phyloP scores from a whole-genome alignment of 208 protist genomes.

The Dictyostelium gargantuum region DNA sequence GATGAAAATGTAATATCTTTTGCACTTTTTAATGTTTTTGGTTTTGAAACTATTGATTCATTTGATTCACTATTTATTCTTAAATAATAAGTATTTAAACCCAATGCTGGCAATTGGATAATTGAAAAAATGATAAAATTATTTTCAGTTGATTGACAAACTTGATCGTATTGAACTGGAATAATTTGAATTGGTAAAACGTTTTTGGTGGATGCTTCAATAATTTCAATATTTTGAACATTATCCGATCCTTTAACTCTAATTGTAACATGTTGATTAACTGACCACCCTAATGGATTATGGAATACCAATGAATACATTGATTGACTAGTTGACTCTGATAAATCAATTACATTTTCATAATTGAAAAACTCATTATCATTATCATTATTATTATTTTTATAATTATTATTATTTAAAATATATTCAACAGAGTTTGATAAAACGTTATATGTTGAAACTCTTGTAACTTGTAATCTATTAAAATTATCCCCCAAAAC shows the following conservation, averaged over 20 bases:
- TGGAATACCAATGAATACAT: constrained; percentile 32
- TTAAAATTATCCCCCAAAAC: constrained; percentile 64
- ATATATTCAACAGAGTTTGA: constrained; percentile 24
- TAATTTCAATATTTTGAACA: background rate
- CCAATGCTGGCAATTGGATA: constrained; percentile 34
- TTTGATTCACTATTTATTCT: background rate
- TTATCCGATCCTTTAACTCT: background rate
- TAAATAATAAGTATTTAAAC: constrained; percentile 48
- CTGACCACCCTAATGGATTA: constrained; percentile 33
- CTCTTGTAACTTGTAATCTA: constrained; percentile 11
- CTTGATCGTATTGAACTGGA: background rate
- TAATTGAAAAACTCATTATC: background rate
- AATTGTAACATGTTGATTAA: constrained; percentile 31
- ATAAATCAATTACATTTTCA: background rate
- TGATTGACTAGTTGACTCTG: background rate
- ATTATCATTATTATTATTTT: background rate
- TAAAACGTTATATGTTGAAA: background rate
- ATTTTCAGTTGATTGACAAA: background rate
- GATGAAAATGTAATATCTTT: background rate
- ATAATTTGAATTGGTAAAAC: background rate
- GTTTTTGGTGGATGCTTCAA: background rate
- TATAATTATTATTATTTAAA: background rate
- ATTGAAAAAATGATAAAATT: constrained; percentile 25
- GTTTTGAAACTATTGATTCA: background rate
- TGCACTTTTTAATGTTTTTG: background rate